Evolutionary conservation across 257 asterid genomes (phyloP).

Genomic region (Lycium barbarum): DNA sequence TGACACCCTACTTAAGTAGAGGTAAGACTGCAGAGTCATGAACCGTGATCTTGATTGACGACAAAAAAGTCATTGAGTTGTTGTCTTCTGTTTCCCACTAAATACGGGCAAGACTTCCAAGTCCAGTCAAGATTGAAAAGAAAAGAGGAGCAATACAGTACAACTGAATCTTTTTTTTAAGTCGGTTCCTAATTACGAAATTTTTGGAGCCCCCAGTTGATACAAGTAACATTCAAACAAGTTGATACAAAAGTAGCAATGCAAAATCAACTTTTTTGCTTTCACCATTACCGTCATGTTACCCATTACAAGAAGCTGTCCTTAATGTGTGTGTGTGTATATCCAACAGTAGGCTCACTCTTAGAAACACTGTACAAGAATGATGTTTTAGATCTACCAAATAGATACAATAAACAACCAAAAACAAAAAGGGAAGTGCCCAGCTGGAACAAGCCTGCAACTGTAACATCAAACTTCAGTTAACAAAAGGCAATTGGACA

Average conservation of each 20-base stretch:
- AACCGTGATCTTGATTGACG: too few species aligned
- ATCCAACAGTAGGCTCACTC: not conserved
- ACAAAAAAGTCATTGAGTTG: not conserved
- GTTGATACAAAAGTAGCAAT: not conserved
- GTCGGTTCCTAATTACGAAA: not conserved
- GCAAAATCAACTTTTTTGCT: not conserved
- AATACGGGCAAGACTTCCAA: constrained; percentile 4
- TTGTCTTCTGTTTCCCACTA: not conserved
- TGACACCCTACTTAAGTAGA: too few species aligned
- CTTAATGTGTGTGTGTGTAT: not conserved
- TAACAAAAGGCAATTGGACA: constrained; percentile 19
- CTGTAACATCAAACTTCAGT: not conserved
- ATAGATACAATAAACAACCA: not conserved
- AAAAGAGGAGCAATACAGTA: not conserved
- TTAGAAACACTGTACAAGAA: not conserved
- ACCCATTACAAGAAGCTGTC: not conserved
- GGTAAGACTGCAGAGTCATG: not conserved
- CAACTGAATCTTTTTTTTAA: not conserved
- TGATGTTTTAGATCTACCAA: not conserved
- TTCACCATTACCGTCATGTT: not conserved
- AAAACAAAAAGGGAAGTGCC: not conserved
- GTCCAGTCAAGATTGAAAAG: constrained; percentile 1
- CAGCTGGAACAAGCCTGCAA: not conserved
- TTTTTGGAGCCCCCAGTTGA: not conserved
- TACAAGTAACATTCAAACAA: too few species aligned